Conservation (phyloP, 2,329 filamentous ascomycete genomes). For the Pestalotiopsis sp. region DNA sequence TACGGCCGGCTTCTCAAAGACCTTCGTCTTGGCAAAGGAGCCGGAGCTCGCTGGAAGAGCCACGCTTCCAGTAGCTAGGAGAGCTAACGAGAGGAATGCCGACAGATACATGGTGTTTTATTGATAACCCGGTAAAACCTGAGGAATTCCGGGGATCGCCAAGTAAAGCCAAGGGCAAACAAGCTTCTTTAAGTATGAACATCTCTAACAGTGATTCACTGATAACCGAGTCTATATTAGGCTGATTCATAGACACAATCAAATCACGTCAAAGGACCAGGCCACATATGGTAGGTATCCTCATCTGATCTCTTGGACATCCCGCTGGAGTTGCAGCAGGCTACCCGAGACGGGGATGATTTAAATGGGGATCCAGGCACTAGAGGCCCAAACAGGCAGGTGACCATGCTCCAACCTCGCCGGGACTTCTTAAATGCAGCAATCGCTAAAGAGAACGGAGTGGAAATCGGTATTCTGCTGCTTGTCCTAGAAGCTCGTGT, state of each 20-base stretch:
- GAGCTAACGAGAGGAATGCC: background rate
- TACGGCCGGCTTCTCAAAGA: background rate
- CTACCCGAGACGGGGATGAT: background rate
- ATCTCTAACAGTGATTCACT: background rate
- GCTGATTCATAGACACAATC: background rate
- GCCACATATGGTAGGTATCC: background rate
- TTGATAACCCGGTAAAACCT: background rate
- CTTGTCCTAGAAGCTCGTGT: background rate
- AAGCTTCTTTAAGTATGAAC: conserved; percentile 4
- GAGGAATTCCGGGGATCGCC: background rate
- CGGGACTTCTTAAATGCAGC: background rate
- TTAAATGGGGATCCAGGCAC: background rate
- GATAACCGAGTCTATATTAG: background rate
- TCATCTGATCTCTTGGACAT: background rate
- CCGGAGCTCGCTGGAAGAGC: background rate
- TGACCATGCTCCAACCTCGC: background rate
- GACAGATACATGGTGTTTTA: conserved; percentile 3
- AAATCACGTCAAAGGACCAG: background rate
- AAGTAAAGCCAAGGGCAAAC: conserved; percentile 9
- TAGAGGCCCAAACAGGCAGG: background rate
- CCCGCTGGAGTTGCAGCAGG: background rate
- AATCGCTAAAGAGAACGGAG: background rate
- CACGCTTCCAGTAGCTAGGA: background rate
- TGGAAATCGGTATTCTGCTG: background rate
- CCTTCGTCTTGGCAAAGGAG: background rate